Evolutionary conservation across 148 eudicot genomes (phyloP).

Genomic region (Vaccinium vitisidaea): DNA sequence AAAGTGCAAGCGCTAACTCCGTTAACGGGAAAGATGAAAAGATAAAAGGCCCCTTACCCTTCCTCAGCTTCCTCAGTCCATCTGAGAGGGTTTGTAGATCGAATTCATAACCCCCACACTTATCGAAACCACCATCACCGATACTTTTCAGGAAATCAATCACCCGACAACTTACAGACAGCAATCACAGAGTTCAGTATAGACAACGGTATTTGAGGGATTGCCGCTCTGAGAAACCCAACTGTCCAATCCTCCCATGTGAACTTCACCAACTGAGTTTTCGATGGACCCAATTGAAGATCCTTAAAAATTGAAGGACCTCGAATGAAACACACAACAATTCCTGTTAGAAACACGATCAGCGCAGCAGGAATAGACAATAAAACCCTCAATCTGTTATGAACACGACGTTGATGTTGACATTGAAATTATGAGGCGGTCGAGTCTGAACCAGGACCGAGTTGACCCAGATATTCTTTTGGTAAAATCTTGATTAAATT

Average conservation of each 20-base stretch:
- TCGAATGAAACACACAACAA: constrained; percentile 35
- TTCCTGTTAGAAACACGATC: constrained; percentile 39
- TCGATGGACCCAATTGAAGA: constrained; percentile 42
- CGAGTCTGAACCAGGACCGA: constrained; percentile 50
- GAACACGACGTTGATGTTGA: constrained; percentile 10
- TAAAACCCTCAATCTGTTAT: constrained; percentile 22
- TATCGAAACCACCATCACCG: constrained; percentile 42
- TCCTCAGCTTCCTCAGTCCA: too few species aligned
- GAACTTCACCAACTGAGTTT: constrained; percentile 31
- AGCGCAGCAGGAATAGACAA: constrained; percentile 48
- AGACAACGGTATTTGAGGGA: constrained; percentile 53
- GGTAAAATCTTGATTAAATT: constrained; percentile 51
- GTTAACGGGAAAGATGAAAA: too few species aligned
- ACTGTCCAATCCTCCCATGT: constrained; percentile 52
- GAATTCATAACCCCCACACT: constrained; percentile 53
- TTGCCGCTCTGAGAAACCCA: constrained; percentile 46
- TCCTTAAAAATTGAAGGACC: constrained; percentile 48
- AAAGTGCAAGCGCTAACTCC: too few species aligned
- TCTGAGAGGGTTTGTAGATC: too few species aligned
- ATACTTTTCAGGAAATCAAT: constrained; percentile 38
- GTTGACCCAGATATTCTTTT: constrained; percentile 29
- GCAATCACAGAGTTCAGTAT: constrained; percentile 54
- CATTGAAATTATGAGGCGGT: constrained; percentile 30
- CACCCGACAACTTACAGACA: constrained; percentile 47
- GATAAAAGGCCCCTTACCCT: too few species aligned